phyloP scores from a whole-genome alignment of 2,329 filamentous ascomycete species.

The Sphaerulina populicola region DNA sequence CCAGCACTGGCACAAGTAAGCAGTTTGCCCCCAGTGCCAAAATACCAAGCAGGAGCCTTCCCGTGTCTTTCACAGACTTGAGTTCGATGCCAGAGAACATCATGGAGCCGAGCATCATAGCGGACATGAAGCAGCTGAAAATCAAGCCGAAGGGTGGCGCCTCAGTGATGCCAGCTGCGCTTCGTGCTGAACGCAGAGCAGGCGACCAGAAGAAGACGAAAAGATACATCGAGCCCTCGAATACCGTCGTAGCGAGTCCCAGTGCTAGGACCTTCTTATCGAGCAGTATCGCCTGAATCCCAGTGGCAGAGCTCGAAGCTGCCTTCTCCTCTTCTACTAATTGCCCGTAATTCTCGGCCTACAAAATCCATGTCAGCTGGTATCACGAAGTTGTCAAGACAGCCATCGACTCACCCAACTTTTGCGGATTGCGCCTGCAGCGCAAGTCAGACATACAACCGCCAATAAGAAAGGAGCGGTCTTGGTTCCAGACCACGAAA shows the following conservation, averaged over 20 bases:
- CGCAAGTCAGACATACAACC: slow-evolving; percentile 38
- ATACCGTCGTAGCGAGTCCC: slow-evolving; percentile 48
- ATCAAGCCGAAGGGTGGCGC: slow-evolving; percentile 44
- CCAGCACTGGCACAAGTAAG: slow-evolving; percentile 31
- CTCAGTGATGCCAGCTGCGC: not conserved
- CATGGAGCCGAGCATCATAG: slow-evolving; percentile 52
- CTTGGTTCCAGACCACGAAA: slow-evolving; percentile 42
- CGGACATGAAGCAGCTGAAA: slow-evolving; percentile 52
- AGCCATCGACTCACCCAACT: slow-evolving; percentile 40
- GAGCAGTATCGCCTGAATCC: slow-evolving; percentile 10
- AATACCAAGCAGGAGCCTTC: slow-evolving; percentile 34
- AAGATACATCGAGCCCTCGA: slow-evolving; percentile 55
- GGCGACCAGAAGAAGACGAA: slow-evolving; percentile 58
- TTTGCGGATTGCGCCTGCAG: slow-evolving; percentile 42
- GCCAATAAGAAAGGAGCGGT: slow-evolving; percentile 47
- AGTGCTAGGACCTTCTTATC: slow-evolving; percentile 47
- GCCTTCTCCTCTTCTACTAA: slow-evolving; percentile 13
- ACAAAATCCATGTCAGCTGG: not conserved
- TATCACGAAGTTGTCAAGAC: not conserved
- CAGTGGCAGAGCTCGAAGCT: not conserved
- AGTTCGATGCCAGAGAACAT: slow-evolving; percentile 37
- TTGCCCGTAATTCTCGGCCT: slow-evolving; percentile 47
- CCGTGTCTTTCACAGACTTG: slow-evolving; percentile 12
- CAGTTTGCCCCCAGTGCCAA: slow-evolving; percentile 37
- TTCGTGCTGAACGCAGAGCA: slow-evolving; percentile 36